Conservation (phyloP, 225 moss, liverwort and hornwort species). For the Antitrichia curtipendula region DNA sequence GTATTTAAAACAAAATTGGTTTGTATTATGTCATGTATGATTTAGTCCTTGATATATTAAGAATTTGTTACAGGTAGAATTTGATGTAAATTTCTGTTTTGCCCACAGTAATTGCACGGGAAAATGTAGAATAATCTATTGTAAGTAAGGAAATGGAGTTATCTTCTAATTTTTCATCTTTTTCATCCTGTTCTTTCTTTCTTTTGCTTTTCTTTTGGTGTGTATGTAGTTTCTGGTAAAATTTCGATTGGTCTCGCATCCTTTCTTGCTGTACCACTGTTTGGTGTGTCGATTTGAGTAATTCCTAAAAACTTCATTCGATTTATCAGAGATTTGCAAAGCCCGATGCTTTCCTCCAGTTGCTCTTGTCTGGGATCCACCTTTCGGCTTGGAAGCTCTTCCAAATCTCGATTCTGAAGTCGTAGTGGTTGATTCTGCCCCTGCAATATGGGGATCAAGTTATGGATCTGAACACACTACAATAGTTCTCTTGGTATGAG, state of each 20-base stretch:
- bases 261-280: neutral
- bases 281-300: neutral
- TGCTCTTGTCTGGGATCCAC: constrained; percentile 95
- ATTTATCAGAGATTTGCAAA: constrained; percentile 77
- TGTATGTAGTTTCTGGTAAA: neutral
- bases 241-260: neutral
- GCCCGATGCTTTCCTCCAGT: constrained; percentile 96
- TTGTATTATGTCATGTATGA: neutral
- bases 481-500: constrained; percentile 77
- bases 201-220: neutral
- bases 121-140: neutral
- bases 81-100: neutral
- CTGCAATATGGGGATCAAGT: constrained; percentile 91
- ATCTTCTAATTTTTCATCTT: neutral
- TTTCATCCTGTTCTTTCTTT: neutral
- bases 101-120: neutral
- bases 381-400: constrained; percentile 85
- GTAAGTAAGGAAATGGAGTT: neutral
- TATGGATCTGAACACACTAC: constrained; percentile 81
- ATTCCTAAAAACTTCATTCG: neutral
- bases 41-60: neutral
- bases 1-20: neutral
- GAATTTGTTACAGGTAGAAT: neutral
- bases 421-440: constrained; percentile 85
- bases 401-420: constrained; percentile 84